phyloP scores from a whole-genome alignment of 345 rosid species.

The Euphorbia lathyris region DNA sequence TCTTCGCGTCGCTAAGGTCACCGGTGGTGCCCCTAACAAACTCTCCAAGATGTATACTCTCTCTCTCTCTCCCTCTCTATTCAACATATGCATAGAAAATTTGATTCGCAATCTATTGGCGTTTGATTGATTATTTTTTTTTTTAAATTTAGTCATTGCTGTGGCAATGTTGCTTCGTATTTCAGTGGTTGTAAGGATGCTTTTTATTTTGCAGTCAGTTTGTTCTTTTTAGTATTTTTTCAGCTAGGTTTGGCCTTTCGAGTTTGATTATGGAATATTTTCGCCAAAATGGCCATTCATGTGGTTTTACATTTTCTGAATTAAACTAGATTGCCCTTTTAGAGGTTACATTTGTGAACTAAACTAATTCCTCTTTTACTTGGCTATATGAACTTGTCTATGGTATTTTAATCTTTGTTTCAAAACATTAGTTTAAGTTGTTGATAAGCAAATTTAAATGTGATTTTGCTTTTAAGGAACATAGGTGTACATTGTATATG shows the following conservation, averaged over 20 bases:
- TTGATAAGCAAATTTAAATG: background rate
- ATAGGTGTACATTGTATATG: background rate
- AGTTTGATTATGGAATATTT: background rate
- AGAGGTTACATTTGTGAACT: too few relatives aligned
- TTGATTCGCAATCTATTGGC: background rate
- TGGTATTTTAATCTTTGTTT: background rate
- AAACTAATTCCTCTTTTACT: background rate
- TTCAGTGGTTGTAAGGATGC: background rate
- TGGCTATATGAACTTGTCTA: background rate
- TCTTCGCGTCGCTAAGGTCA: conserved; percentile 72
- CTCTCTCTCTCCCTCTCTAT: background rate
- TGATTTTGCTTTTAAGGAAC: too few relatives aligned
- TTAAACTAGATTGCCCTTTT: too few relatives aligned
- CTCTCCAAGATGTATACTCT: conserved; percentile 53
- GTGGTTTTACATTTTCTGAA: background rate
- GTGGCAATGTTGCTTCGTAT: background rate
- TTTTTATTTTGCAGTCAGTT: too few relatives aligned
- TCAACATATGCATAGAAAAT: background rate
- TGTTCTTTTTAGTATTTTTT: too few relatives aligned
- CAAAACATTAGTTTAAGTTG: background rate
- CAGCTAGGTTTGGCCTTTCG: background rate
- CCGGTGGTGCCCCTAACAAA: conserved; percentile 73
- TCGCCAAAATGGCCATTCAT: background rate
- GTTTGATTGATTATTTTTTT: background rate
- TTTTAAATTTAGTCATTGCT: too few relatives aligned